These are phyloP conservation scores for Usnea hakonensis DNA, from an alignment of 495 filamentous ascomycete genomes.

Conservation along the genomic window DNA sequence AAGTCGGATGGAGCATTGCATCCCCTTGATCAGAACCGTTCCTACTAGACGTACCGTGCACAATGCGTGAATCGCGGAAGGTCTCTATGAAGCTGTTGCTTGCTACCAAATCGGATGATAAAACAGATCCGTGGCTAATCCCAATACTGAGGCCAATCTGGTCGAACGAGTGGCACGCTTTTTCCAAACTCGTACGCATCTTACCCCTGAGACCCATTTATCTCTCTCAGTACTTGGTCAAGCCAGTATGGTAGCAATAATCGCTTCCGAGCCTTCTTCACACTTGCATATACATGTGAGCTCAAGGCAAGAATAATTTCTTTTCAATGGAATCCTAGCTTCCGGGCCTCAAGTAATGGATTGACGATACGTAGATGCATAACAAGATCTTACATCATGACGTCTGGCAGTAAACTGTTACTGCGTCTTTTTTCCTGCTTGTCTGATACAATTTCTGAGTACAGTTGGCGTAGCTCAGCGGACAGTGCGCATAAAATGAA, in stretches of 20 bases:
- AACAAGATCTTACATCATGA: no score
- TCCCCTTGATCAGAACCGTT: not conserved
- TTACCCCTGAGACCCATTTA: no score
- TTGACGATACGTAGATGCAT: no score
- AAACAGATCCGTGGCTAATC: no score
- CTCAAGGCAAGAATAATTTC: not conserved
- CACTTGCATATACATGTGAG: not conserved
- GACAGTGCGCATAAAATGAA: not conserved
- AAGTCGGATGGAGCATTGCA: no score
- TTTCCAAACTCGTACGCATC: no score
- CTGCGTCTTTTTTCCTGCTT: not conserved
- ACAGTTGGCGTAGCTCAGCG: not conserved
- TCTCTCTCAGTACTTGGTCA: no score
- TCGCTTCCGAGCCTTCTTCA: not conserved
- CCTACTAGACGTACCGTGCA: not conserved
- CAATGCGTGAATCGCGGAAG: not conserved
- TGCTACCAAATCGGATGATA: not conserved
- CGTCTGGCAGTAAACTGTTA: not conserved
- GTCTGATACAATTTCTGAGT: not conserved
- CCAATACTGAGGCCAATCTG: no score
- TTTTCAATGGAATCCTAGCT: not conserved
- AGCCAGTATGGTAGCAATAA: not conserved
- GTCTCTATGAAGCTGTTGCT: not conserved
- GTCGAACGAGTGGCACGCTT: no score
- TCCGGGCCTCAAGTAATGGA: not conserved